These are phyloP conservation scores for Aspergillus tanneri DNA, from an alignment of 2,329 filamentous ascomycete genomes.

Conservation along the genomic window DNA sequence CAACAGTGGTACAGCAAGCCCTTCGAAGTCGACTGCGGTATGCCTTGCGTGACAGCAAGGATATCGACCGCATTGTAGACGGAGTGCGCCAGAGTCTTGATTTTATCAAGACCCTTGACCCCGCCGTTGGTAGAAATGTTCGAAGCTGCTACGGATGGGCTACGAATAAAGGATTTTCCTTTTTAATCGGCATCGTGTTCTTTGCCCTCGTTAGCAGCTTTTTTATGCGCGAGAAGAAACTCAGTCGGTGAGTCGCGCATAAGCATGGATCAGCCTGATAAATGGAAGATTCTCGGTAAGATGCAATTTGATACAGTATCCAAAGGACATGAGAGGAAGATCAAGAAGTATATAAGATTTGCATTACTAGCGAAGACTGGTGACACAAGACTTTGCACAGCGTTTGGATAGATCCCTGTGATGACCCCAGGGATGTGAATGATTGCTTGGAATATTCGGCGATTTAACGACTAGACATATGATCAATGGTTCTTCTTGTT, in stretches of 20 bases:
- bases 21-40: slow-evolving; percentile 58
- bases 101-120: slow-evolving; percentile 65
- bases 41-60: slow-evolving; percentile 56
- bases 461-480: no score
- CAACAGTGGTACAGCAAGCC: slow-evolving; percentile 69
- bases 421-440: no score
- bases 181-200: slow-evolving; percentile 52
- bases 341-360: no score
- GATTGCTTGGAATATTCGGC: no score
- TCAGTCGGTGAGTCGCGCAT: slow-evolving; percentile 39
- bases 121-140: slow-evolving; percentile 59
- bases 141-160: slow-evolving; percentile 64
- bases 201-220: slow-evolving; percentile 47
- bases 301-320: no score
- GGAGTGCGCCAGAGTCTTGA: slow-evolving; percentile 68
- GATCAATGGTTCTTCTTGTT: no score
- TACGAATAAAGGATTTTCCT: slow-evolving; percentile 52
- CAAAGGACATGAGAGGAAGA: no score
- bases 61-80: slow-evolving; percentile 65
- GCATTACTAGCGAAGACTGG: no score
- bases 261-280: no score
- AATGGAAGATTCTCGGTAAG: no score
- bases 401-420: no score
- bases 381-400: no score
- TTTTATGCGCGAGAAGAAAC: slow-evolving; percentile 59